Evolutionary conservation across 2,329 filamentous ascomycete genomes (phyloP), one percentile per base, ranked within the genome.

Genomic region (Fonsecaea monophora): DNA sequence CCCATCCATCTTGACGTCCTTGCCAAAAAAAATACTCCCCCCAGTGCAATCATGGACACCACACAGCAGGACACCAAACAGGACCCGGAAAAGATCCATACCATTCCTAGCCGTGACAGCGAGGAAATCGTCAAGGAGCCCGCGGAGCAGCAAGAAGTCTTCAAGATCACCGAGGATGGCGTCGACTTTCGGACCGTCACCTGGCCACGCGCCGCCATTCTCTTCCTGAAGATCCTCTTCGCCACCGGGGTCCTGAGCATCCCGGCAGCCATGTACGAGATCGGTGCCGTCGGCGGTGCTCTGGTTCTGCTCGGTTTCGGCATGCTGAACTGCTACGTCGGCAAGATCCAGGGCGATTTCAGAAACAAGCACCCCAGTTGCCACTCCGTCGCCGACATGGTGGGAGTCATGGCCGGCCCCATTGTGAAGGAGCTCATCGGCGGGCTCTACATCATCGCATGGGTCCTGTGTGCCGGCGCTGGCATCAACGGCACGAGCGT

Each of bases 331-430:
- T 40, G 34, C 38, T 40, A 66, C 40, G 48, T 80, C 81, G 53
- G 80, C 80, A 75, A 83, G 34, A 77, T 87, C 1, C 79, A 82
- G 67, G 83, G 83, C 45, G 75, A 85, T 57, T 86, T 86, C 68
- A 78, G 83, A 15, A 82, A 82, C 64, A 74, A 75, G 21, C 82
- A 86, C 64, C 79, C 82, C 0, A 25, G 42, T 30, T 85, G 83
- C 65, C 84, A 86, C 70, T 81, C 78, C 13, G 83, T 86, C 53
- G 81, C 83, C 25, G 85, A 89, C 66, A 89, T 89, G 86, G 85
- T 84, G 1, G 75, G 83, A 25, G 78, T 85, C 0, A 81, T 89
- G 0, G 85, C 86, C 1, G 86, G 86, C 0, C 71, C 74, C 0
- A 76, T 83, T 66, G 71, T 84, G 6, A 83, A 82, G 58, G 87